A percentile compares a stretch with the other conserved stretches of the same genome.
Conservation (phyloP, 2,329 filamentous ascomycete genomes). For the Ilyonectria robusta region DNA sequence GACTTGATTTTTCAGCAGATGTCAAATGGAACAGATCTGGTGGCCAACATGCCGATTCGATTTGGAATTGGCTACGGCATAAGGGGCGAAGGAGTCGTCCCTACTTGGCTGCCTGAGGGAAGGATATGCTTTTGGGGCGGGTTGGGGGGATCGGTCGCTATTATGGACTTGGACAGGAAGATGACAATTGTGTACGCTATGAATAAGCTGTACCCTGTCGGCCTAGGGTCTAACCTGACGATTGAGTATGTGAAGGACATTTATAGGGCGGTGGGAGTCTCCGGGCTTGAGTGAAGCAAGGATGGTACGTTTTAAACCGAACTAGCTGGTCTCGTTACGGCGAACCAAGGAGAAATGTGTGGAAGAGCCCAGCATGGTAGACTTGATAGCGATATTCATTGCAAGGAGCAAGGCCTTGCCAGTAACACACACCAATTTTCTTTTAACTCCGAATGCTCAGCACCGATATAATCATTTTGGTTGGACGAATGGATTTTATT, state of each 20-base stretch:
- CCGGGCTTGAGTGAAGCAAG: not conserved
- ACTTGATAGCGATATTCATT: not conserved
- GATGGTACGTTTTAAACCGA: not conserved
- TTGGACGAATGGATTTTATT: too few relatives aligned
- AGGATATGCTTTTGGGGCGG: conserved; percentile 58
- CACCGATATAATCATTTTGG: too few relatives aligned
- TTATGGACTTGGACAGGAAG: conserved; percentile 59
- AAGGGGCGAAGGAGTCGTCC: conserved; percentile 44
- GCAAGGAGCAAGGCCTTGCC: not conserved
- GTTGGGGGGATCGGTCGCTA: conserved; percentile 59
- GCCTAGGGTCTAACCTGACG: not conserved
- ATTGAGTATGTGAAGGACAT: not conserved
- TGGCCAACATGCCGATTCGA: conserved; percentile 50
- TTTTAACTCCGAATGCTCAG: too few relatives aligned
- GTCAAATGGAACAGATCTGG: conserved; percentile 56
- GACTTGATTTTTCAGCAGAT: conserved; percentile 56
- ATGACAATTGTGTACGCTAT: conserved; percentile 62
- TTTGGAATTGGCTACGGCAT: conserved; percentile 61
- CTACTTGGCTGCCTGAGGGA: conserved; percentile 52
- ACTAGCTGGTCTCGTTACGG: not conserved
- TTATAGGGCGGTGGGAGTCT: not conserved
- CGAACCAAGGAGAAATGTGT: not conserved
- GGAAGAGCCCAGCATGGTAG: not conserved
- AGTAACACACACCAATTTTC: too few relatives aligned
- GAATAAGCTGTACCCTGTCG: conserved; percentile 57